Base-by-base conservation (phyloP, 306 rosid species). In the Prunus campanulata region DNA sequence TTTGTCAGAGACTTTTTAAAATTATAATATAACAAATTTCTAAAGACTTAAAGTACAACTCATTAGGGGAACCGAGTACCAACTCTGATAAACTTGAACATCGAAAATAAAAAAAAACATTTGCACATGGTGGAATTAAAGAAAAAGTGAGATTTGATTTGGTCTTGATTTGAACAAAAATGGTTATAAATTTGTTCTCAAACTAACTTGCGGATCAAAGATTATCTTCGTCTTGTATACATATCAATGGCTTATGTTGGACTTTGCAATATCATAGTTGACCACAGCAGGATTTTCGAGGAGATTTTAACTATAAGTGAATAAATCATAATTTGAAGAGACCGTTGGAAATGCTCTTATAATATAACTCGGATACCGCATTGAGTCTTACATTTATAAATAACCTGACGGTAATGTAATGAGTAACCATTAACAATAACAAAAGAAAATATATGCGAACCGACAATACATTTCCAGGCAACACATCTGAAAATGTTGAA, bases 231-330 rank as follows among this genome's bases (percentile, higher is more conserved):
- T 8, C 11, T 56, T 20, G 25, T 8, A 8, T n/a, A 47, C 0
- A 48, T 11, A 6, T 39, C 44, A 39, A 39, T 7, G 44, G 2
- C 44, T 0, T 1, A 39, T 39, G 9, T 39, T 39, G 9, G 44
- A 39, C 9, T 7, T 39, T 7, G 9, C 44, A 39, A 7, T 39
- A 39, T 4, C 9, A 6, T 39, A 39, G 9, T 1, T 9, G 8
- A 39, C 44, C 44, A 39, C 0, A 7, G 2, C 44, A 39, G 2
- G 9, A 39, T 6, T 39, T 39, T 4, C 0, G 2, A 39, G 0
- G 9, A 39, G 44, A 39, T 39, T 7, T 39, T 39, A 39, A 8
- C 2, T 35, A 5, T 6, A 35, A 0, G 1, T 0, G 0, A 1
- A 35, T 1, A 6, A 35, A 35, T 1, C 0, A 0, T 0, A 35